phyloP scores from a whole-genome alignment of 2,329 filamentous ascomycete species.

The Penicillium sp. region DNA sequence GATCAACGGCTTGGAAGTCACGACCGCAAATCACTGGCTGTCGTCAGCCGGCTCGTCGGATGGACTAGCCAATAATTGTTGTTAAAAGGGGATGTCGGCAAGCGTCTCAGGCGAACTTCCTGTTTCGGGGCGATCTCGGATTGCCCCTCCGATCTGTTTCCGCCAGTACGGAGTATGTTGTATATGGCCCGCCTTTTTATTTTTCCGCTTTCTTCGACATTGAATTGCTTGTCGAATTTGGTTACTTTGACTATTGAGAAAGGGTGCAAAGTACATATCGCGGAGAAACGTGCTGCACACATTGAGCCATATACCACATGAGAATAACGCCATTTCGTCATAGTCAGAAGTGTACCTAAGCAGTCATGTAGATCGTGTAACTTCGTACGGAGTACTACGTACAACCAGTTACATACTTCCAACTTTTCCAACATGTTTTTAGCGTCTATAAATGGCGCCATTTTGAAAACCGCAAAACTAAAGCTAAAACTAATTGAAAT shows the following conservation, averaged over 20 bases:
- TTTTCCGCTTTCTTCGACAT: neutral
- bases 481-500: neutral
- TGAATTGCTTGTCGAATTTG: neutral
- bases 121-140: slow-evolving; percentile 23
- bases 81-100: neutral
- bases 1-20: neutral
- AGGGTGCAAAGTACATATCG: neutral
- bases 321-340: slow-evolving; percentile 7
- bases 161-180: neutral
- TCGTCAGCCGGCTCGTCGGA: slow-evolving; percentile 3
- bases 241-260: neutral
- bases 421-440: neutral
- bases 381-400: no score
- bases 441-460: slow-evolving; percentile 2
- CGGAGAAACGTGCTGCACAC: neutral
- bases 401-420: neutral
- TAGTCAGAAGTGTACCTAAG: neutral
- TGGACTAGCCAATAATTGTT: slow-evolving; percentile 13
- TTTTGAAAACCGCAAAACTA: neutral
- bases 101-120: slow-evolving; percentile 19
- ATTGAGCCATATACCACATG: neutral
- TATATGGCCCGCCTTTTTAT: neutral
- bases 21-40: slow-evolving; percentile 4
- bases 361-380: neutral
- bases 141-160: slow-evolving; percentile 11